phyloP scores from a whole-genome alignment of 768 basidiomycete genomes.

The Symmetrospora coprosmae region DNA sequence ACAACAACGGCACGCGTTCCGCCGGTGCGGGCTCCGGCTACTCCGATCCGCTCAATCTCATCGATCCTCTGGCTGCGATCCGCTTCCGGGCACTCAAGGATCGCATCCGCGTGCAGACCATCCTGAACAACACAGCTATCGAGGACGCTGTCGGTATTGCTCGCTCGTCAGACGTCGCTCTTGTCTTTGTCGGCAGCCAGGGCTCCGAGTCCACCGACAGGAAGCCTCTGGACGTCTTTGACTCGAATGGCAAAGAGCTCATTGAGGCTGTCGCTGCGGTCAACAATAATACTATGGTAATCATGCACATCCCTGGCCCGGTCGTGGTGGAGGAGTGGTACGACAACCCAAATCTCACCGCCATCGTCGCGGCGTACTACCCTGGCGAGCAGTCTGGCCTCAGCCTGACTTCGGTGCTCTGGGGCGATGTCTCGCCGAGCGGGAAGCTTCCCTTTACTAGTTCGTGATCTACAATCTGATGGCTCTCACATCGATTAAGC shows the following conservation, averaged over 20 bases:
- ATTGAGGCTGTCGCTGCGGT: not conserved
- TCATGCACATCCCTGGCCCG: constrained; percentile 14
- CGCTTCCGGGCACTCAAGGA: not conserved
- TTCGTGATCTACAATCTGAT: too few species aligned
- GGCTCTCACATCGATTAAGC: too few species aligned
- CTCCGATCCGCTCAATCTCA: not conserved
- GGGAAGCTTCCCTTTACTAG: constrained; percentile 43
- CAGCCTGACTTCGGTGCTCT: constrained; percentile 40
- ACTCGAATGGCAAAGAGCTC: not conserved
- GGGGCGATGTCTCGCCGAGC: constrained; percentile 49
- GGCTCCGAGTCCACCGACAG: not conserved
- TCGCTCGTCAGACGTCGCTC: not conserved
- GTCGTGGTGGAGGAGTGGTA: not conserved
- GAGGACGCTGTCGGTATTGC: not conserved
- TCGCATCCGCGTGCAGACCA: not conserved
- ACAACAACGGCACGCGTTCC: not conserved
- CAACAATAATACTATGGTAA: not conserved
- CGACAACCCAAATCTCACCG: constrained; percentile 35
- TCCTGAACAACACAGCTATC: not conserved
- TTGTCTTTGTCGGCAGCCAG: not conserved
- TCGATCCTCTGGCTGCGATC: not conserved
- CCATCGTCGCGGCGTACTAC: not conserved
- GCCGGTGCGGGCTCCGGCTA: not conserved
- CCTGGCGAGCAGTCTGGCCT: constrained; percentile 28
- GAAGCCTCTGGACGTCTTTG: not conserved